These are phyloP conservation scores for Leccinum huronense DNA, from an alignment of 1,284 basidiomycete genomes.

Conservation along the genomic window DNA sequence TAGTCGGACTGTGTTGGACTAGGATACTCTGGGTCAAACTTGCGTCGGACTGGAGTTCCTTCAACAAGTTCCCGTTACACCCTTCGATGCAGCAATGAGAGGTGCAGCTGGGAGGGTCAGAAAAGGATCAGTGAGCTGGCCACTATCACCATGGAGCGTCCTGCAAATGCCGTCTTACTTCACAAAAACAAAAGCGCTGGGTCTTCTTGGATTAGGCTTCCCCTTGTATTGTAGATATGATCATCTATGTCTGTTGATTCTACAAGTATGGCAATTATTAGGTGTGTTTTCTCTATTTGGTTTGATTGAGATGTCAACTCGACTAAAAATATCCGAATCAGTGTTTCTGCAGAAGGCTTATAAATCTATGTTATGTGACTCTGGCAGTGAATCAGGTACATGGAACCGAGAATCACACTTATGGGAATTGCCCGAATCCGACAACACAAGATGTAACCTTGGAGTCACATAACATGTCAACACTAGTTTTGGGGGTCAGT, in stretches of 20 bases:
- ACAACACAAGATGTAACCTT: background rate
- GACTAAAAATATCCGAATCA: background rate
- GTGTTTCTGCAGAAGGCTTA: background rate
- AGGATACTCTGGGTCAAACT: too few relatives aligned
- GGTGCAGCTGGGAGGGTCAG: background rate
- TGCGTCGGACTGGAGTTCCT: too few relatives aligned
- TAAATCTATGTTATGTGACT: background rate
- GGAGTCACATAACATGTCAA: background rate
- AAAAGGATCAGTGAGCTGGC: background rate
- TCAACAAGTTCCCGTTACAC: background rate
- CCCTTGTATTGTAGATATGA: background rate
- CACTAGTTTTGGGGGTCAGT: background rate
- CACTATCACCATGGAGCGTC: background rate
- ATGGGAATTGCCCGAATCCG: background rate
- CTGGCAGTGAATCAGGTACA: background rate
- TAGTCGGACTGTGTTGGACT: too few relatives aligned
- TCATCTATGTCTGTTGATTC: background rate
- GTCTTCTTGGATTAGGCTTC: background rate
- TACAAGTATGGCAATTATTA: background rate
- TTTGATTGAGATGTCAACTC: background rate
- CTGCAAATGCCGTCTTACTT: background rate
- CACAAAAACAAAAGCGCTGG: background rate
- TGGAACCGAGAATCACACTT: background rate
- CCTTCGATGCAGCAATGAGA: background rate
- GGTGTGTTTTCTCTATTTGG: background rate